phyloP scores from a whole-genome alignment of 768 basidiomycete genomes.

The Strobilomyces dryophilus region DNA sequence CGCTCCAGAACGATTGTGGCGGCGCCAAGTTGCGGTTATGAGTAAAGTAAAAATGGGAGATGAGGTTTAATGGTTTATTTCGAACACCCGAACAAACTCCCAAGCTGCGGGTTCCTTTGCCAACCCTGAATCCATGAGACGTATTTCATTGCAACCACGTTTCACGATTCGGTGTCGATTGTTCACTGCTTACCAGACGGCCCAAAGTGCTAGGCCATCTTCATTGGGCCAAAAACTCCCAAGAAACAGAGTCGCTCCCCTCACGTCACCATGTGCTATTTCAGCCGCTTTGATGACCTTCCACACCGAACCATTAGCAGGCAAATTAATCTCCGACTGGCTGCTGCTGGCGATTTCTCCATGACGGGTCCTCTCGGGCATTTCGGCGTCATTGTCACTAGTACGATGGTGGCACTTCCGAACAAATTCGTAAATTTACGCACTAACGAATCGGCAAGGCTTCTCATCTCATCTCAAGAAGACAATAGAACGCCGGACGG shows the following conservation, averaged over 20 bases:
- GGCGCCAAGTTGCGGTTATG: not conserved
- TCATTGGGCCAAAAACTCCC: not conserved
- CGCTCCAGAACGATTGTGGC: not conserved
- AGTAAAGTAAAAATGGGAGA: not conserved
- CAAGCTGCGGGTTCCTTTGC: not conserved
- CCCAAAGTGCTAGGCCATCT: too few species aligned
- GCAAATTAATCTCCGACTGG: not conserved
- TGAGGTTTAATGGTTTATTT: not conserved
- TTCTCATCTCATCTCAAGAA: not conserved
- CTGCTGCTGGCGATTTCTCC: not conserved
- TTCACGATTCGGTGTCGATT: not conserved
- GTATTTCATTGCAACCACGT: not conserved
- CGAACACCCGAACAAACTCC: not conserved
- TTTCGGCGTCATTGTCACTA: not conserved
- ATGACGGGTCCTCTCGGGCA: not conserved
- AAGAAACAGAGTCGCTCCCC: not conserved
- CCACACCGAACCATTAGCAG: not conserved
- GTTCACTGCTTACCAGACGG: not conserved
- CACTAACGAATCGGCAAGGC: not conserved
- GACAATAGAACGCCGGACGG: too few species aligned
- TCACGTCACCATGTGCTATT: not conserved
- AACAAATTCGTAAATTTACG: not conserved
- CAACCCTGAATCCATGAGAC: not conserved
- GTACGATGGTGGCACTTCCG: not conserved
- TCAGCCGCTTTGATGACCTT: not conserved